These are phyloP conservation scores for Colletotrichum sp. DNA, from an alignment of 2,329 filamentous ascomycete genomes.

Conservation along the genomic window DNA sequence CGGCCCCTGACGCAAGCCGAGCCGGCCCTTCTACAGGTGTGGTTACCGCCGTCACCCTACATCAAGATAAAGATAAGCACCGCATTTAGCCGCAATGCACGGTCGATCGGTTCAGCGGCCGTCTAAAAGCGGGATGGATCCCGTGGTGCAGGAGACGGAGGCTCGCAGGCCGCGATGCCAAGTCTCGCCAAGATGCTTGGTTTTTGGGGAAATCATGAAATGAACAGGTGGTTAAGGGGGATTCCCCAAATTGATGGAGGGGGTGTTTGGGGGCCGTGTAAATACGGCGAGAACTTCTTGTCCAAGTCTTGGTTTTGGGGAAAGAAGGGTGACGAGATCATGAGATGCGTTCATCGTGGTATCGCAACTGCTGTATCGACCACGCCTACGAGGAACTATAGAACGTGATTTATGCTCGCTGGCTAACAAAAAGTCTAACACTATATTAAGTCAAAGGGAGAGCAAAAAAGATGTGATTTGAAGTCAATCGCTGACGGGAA, in stretches of 20 bases:
- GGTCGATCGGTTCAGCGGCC: not conserved
- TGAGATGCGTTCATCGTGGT: accelerated
- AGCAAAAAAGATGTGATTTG: not conserved
- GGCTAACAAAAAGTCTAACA: not conserved
- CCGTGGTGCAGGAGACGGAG: not conserved
- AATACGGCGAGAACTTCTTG: not conserved
- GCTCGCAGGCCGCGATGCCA: slow-evolving; percentile 9
- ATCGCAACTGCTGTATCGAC: accelerated
- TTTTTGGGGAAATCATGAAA: not conserved
- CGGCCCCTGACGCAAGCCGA: not conserved
- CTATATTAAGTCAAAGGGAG: accelerated
- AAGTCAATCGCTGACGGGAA: slow-evolving; percentile 14
- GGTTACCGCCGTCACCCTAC: not conserved
- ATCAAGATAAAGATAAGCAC: not conserved
- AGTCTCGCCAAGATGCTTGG: slow-evolving; percentile 17
- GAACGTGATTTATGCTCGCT: not conserved
- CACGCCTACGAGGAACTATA: not conserved
- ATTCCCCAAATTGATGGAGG: not conserved
- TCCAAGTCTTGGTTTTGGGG: not conserved
- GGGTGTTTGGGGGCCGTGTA: not conserved
- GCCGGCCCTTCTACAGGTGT: not conserved
- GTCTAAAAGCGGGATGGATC: not conserved
- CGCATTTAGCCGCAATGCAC: not conserved
- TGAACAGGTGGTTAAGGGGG: not conserved
- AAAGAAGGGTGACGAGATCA: not conserved